Conservation (phyloP, 2,329 filamentous ascomycete genomes). For the Acrocalymma vagum region DNA sequence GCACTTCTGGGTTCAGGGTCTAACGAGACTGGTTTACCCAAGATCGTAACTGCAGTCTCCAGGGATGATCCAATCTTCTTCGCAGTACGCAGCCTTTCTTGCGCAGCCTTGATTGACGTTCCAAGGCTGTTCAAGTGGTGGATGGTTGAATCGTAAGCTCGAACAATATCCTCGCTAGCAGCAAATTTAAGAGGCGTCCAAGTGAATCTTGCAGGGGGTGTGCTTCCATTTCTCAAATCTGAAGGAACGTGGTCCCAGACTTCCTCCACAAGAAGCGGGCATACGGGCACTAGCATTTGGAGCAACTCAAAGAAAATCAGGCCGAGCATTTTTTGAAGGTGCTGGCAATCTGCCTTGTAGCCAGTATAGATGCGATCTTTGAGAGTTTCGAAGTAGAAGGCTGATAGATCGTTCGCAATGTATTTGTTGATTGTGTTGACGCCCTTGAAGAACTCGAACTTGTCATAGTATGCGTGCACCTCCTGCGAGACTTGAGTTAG, state of each 20-base stretch:
- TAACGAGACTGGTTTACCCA: slow-evolving; percentile 54
- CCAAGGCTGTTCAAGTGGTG: slow-evolving; percentile 60
- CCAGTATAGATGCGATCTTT: slow-evolving; percentile 95
- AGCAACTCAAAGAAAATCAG: slow-evolving; percentile 76
- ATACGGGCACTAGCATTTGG: slow-evolving; percentile 81
- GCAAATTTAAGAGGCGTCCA: slow-evolving; percentile 29
- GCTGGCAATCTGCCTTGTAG: slow-evolving; percentile 67
- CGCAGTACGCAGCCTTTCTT: slow-evolving; percentile 75
- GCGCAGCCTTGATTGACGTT: slow-evolving; percentile 74
- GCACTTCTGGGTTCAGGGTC: too few species aligned
- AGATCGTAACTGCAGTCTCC: slow-evolving; percentile 72
- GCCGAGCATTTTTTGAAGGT: slow-evolving; percentile 65
- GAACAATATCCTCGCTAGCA: slow-evolving; percentile 23
- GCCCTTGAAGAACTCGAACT: slow-evolving; percentile 84
- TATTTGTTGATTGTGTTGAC: slow-evolving; percentile 79
- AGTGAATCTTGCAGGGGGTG: slow-evolving; percentile 32
- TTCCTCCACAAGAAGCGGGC: slow-evolving; percentile 86
- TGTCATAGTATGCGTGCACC: slow-evolving; percentile 71
- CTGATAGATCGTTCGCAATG: slow-evolving; percentile 83
- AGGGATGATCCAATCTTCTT: slow-evolving; percentile 83
- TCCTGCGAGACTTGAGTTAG: slow-evolving; percentile 71
- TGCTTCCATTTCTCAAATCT: slow-evolving; percentile 59
- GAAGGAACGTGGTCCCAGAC: slow-evolving; percentile 80
- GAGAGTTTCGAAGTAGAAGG: slow-evolving; percentile 91
- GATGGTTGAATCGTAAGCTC: slow-evolving; percentile 32